Base-by-base conservation (phyloP, 805 yeast species). In the Lipomyces kockii region DNA sequence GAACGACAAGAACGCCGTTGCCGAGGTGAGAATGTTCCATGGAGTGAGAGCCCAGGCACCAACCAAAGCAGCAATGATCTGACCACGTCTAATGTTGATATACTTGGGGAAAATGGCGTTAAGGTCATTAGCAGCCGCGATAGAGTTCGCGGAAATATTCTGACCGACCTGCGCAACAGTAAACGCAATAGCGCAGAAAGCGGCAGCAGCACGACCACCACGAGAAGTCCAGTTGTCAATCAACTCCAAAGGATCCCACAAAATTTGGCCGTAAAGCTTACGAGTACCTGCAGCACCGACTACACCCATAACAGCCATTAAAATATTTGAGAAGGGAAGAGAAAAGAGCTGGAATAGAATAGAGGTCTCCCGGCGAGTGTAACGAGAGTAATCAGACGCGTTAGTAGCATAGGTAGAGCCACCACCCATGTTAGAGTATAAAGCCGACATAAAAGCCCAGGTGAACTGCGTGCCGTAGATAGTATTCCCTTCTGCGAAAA, bases 101-200 rank as follows among this genome's bases (percentile, higher is more conserved):
- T 77, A 82, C 46, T 80, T 78, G 1, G 86, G 86, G 61, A 81
- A 74, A 70, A 83, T 73, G 0, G 59, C 58, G 37, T 69, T 60
- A 2, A 64, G 43, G 61, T 80, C 83, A 4, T 80, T 80, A 56
- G 81, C 82, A 64, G 79, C 78, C 4, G 81, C 78, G 57, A 80
- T 76, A 29, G 82, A 80, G 73, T 80, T 80, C 52, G 82, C 81
- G 5, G 89, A 83, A 67, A 89, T 85, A 74, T 89, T 89, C 3
- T 91, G 87, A 75, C 91, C 92, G 67, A 89, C 76, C 79, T 88
- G 92, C 59, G 91, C 90, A 65, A 88, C 76, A 5, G 87, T 85
- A 76, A 89, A 89, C 0, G 86, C 62, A 20, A 64, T 43, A 20
- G 56, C 71, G 43, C 60, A 59, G 61, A 67, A 67, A 17, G 63